These are phyloP conservation scores for Puccinia novopanici DNA, from an alignment of 1,284 basidiomycete genomes.

Conservation along the genomic window DNA sequence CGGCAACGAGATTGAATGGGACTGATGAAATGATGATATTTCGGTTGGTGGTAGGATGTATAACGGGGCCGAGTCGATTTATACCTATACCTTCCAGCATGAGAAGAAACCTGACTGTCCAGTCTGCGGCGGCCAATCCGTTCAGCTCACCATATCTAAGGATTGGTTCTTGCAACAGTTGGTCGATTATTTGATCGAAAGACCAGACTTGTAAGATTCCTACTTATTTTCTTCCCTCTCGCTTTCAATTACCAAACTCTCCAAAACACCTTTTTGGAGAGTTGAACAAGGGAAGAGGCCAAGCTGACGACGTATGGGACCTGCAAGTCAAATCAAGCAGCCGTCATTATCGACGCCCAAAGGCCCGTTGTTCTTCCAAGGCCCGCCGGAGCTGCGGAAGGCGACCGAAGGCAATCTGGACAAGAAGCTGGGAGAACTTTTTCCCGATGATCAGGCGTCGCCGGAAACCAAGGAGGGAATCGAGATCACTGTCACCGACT, in stretches of 20 bases:
- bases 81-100: slow-evolving; percentile 96
- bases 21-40: slow-evolving; percentile 7
- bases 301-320: neutral
- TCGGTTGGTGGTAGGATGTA: slow-evolving; percentile 60
- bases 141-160: slow-evolving; percentile 69
- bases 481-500: slow-evolving; percentile 83
- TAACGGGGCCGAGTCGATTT: slow-evolving; percentile 90
- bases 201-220: slow-evolving; percentile 75
- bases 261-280: too few species aligned
- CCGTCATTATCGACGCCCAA: slow-evolving; percentile 73
- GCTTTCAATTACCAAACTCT: neutral
- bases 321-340: slow-evolving; percentile 81
- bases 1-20: slow-evolving; percentile 55
- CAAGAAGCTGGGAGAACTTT: slow-evolving; percentile 78
- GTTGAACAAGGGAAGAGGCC: neutral
- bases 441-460: slow-evolving; percentile 57
- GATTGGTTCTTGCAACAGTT: slow-evolving; percentile 79
- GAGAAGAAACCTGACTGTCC: slow-evolving; percentile 91
- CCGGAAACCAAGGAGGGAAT: slow-evolving; percentile 64
- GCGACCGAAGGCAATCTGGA: slow-evolving; percentile 83
- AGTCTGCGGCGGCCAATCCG: slow-evolving; percentile 84
- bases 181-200: slow-evolving; percentile 79
- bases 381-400: slow-evolving; percentile 82
- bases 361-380: slow-evolving; percentile 84
- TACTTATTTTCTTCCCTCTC: slow-evolving; percentile 21